Conservation (phyloP, 352 stramenopile genomes). For the Thalassiosira delicatula region DNA sequence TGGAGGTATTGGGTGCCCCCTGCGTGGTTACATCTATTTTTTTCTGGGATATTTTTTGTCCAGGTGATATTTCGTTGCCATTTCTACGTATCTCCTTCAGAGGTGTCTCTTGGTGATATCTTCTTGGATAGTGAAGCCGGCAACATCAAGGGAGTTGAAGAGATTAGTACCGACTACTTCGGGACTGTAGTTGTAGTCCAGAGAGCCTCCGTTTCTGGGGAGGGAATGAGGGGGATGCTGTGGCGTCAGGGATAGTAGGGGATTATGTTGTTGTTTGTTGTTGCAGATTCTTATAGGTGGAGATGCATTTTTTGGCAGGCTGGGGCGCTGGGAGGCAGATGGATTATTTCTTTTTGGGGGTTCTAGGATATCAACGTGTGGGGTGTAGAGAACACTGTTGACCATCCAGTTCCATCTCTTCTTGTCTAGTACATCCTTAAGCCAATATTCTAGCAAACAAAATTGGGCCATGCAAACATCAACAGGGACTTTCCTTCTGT, state of each 20-base stretch:
- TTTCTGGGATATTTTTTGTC: constrained; percentile 7
- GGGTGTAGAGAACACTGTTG: neutral
- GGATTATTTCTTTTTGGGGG: too few species aligned
- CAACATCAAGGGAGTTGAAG: too few species aligned
- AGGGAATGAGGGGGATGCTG: too few species aligned
- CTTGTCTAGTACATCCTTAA: neutral
- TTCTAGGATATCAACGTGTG: neutral
- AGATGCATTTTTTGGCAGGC: neutral
- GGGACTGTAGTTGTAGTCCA: neutral
- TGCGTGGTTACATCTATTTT: constrained; percentile 3
- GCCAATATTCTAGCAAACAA: neutral
- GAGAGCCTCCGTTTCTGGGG: too few species aligned
- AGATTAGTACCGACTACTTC: neutral
- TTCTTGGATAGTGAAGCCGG: neutral
- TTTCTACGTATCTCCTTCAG: constrained; percentile 2
- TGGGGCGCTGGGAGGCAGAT: neutral
- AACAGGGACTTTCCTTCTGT: neutral
- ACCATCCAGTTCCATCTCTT: neutral
- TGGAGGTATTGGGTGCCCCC: constrained; percentile 17
- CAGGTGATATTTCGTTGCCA: constrained; percentile 1
- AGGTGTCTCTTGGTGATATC: neutral
- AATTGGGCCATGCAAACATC: neutral
- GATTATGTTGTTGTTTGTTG: neutral
- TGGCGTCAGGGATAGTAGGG: neutral
- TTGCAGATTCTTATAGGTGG: neutral